phyloP scores from a whole-genome alignment of 2,329 filamentous ascomycete species.

The Paecilomyces variotii region DNA sequence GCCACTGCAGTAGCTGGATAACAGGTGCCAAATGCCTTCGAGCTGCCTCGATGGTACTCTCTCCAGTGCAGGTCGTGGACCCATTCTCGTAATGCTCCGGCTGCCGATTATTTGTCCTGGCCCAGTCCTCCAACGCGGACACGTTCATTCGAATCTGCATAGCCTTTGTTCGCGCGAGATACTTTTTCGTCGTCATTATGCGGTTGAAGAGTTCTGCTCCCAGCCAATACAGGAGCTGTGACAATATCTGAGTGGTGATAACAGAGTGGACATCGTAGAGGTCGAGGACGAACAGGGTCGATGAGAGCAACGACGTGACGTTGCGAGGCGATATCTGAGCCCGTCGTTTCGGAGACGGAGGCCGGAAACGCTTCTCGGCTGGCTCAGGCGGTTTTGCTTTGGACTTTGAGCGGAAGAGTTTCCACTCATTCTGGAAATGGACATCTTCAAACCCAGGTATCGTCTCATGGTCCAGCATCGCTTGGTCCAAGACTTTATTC shows the following conservation, averaged over 20 bases:
- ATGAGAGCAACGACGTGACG: constrained; percentile 89
- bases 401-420: constrained; percentile 84
- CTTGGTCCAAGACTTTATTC: constrained; percentile 87
- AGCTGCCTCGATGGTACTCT: constrained; percentile 77
- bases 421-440: constrained; percentile 97
- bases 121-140: constrained; percentile 92
- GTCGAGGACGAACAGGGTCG: constrained; percentile 92
- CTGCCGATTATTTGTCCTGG: constrained; percentile 81
- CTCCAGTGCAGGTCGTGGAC: constrained; percentile 74
- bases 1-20: constrained; percentile 91
- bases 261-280: constrained; percentile 99
- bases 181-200: constrained; percentile 93
- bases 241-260: constrained; percentile 83
- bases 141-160: constrained; percentile 99
- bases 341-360: constrained; percentile 85
- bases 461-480: constrained; percentile 96
- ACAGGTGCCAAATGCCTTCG: constrained; percentile 79
- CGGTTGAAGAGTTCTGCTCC: constrained; percentile 95
- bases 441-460: constrained; percentile 97
- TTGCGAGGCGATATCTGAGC: constrained; percentile 90
- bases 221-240: constrained; percentile 93
- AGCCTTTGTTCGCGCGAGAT: constrained; percentile 89
- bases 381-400: constrained; percentile 80
- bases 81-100: constrained; percentile 94
- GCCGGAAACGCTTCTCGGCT: constrained; percentile 79